Evolutionary conservation across 2,329 filamentous ascomycete genomes (phyloP), one percentile per base, ranked within the genome.

Genomic region (Monosporascus sp.): DNA sequence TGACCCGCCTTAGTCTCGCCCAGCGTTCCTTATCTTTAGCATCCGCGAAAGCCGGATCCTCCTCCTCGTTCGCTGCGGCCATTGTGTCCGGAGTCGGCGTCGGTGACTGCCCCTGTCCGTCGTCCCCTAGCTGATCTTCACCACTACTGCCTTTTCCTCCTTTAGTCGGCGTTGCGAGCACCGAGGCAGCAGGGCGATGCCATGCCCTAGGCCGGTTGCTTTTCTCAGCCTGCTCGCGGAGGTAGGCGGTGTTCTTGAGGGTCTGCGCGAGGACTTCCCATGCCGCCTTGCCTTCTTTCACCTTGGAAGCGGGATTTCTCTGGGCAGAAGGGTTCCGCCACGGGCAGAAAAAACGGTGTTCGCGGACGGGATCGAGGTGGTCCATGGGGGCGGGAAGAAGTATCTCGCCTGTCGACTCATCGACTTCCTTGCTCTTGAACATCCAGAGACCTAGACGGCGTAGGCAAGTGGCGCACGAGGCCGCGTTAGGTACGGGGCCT

Each of bases 371-470:
- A 63, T 93, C 85, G 1, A 94, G 77, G 52, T 81, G 76, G 59
- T 82, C 80, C 78, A 88, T 86, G 1, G 81, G 79, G 3, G 85
- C 80, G 1, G 80, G 78, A 5, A 80, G 76, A 11, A 86, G 69
- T 9, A 85, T 72, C 37, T 73, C 65, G 37, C 78, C 70, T 0
- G 77, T 78, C 17, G 73, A 70, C 1, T 75, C 73, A 54, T 82
- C 79, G 31, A 87, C 80, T 62, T 83, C 81, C 69, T 86, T 91
- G 68, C 85, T 86, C 64, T 85, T 88, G 69, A 96, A 97, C 76
- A 99, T 87, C 94, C 94, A 99, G 2, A 99, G 78, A 0, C 94
- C 94, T 0, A 97, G 77, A 1, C 92, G 85, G 55, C 94, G 85
- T 65, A 96, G 88, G 68, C 94, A 99, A 20, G 90, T 89, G 54